phyloP scores from a whole-genome alignment of 495 filamentous ascomycete genomes.

The Tricharina praecox region DNA sequence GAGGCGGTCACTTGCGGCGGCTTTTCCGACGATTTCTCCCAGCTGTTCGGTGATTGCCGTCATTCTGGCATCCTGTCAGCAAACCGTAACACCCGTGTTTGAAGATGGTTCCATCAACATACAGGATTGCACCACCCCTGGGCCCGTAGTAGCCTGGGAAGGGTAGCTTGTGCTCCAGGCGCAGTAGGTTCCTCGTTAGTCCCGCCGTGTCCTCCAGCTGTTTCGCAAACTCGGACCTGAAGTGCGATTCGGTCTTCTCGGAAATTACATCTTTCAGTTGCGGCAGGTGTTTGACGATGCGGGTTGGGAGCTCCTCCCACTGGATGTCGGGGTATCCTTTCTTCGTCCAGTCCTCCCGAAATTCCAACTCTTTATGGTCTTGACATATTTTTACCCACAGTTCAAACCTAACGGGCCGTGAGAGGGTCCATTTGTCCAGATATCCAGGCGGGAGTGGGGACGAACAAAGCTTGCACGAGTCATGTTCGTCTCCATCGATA shows the following conservation, averaged over 20 bases:
- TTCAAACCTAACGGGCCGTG: conserved; percentile 11
- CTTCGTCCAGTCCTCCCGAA: conserved; percentile 41
- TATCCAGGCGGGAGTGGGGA: neutral
- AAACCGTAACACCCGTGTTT: neutral
- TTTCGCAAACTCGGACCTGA: conserved; percentile 42
- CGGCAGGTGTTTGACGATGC: conserved; percentile 40
- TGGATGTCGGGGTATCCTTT: conserved; percentile 63
- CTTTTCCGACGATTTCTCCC: neutral
- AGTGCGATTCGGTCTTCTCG: conserved; percentile 41
- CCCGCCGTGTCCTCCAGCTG: conserved; percentile 37
- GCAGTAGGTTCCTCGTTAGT: conserved; percentile 27
- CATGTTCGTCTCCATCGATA: no score
- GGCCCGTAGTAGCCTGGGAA: conserved; percentile 77
- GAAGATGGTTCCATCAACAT: conserved; percentile 17
- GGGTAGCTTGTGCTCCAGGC: conserved; percentile 26
- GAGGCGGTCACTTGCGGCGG: conserved; percentile 1
- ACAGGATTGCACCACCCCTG: conserved; percentile 52
- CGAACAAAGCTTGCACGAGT: conserved; percentile 1
- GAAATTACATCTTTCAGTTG: conserved; percentile 43
- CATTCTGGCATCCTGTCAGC: neutral
- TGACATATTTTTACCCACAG: conserved; percentile 46
- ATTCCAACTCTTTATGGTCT: conserved; percentile 44
- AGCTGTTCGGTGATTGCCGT: conserved; percentile 27
- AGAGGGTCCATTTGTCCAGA: neutral
- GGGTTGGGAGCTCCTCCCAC: conserved; percentile 50